phyloP scores from a whole-genome alignment of 768 basidiomycete species.

The Pholiota molesta region DNA sequence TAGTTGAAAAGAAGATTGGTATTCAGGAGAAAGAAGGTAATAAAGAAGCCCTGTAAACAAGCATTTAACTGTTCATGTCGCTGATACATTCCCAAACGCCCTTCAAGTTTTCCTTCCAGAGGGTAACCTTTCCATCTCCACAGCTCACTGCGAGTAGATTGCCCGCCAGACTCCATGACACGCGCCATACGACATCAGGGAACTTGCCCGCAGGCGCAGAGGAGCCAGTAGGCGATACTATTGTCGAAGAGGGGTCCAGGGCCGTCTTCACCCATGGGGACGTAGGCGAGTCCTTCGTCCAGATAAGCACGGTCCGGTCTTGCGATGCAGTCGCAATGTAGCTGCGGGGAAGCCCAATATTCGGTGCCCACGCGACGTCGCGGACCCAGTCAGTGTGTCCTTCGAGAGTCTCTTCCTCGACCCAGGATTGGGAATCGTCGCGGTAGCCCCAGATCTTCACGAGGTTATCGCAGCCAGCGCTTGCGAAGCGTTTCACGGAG shows the following conservation, averaged over 20 bases:
- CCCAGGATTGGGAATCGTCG: conserved; percentile 87
- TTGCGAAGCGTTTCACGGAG: conserved; percentile 91
- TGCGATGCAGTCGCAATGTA: conserved; percentile 97
- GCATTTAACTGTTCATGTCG: conserved; percentile 83
- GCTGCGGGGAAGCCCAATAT: conserved; percentile 90
- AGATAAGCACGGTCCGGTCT: conserved; percentile 89
- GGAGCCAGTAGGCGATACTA: conserved; percentile 45
- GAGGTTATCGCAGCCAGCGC: conserved; percentile 94
- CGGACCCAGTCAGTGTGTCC: conserved; percentile 98
- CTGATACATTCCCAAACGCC: conserved; percentile 97
- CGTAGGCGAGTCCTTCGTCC: conserved; percentile 82
- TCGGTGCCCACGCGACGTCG: conserved; percentile 99
- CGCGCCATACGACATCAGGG: conserved; percentile 98
- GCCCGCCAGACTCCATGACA: conserved; percentile 96
- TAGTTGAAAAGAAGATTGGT: neutral
- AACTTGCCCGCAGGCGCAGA: conserved; percentile 74
- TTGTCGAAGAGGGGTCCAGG: conserved; percentile 69
- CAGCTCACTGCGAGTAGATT: conserved; percentile 96
- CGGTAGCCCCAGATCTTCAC: conserved; percentile 94
- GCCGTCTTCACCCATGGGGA: conserved; percentile 80
- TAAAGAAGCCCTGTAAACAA: neutral
- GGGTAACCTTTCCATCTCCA: conserved; percentile 95
- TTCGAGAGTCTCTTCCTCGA: conserved; percentile 86
- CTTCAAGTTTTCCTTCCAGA: conserved; percentile 98
- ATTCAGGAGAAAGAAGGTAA: neutral